Evolutionary conservation across 345 rosid genomes (phyloP).

Genomic region (Cardiospermum halicacabum): DNA sequence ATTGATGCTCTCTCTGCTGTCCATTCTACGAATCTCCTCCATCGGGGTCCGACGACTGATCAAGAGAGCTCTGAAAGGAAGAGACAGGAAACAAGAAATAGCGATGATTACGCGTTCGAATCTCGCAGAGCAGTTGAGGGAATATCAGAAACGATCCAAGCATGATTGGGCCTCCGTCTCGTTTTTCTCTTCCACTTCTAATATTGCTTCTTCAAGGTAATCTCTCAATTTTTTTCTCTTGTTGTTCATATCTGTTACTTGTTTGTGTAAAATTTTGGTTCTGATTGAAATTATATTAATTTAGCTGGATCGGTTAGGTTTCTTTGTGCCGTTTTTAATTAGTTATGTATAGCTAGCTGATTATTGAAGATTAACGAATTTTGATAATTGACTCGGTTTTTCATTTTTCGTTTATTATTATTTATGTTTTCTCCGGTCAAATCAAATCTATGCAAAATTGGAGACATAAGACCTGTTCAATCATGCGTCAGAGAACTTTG

Average conservation of each 20-base stretch:
- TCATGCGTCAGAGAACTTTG: not conserved
- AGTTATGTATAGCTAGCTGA: not conserved
- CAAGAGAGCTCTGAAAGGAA: conserved; percentile 9
- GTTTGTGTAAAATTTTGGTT: not conserved
- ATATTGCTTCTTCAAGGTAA: conserved; percentile 69
- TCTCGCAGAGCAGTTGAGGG: conserved; percentile 86
- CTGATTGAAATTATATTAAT: not conserved
- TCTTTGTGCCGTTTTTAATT: not conserved
- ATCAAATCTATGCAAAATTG: not conserved
- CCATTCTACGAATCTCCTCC: conserved; percentile 17
- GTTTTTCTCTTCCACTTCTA: conserved; percentile 87
- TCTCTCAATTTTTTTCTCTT: not conserved
- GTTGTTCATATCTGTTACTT: not conserved
- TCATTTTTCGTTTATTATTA: not conserved
- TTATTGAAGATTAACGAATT: not conserved
- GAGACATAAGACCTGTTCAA: not conserved
- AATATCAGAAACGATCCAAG: conserved; percentile 92
- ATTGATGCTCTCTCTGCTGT: conserved; percentile 13
- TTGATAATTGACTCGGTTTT: not conserved
- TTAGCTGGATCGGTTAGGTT: conserved; percentile 5
- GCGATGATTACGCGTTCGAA: conserved; percentile 96
- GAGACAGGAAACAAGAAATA: conserved; percentile 2
- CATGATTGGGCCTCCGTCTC: conserved; percentile 98
- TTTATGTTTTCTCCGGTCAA: not conserved
- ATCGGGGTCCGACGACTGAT: conserved; percentile 2